A percentile compares a stretch with the other conserved stretches of the same genome.
phyloP scores from a whole-genome alignment of 2,329 filamentous ascomycete species.

The Moelleriella libera region DNA sequence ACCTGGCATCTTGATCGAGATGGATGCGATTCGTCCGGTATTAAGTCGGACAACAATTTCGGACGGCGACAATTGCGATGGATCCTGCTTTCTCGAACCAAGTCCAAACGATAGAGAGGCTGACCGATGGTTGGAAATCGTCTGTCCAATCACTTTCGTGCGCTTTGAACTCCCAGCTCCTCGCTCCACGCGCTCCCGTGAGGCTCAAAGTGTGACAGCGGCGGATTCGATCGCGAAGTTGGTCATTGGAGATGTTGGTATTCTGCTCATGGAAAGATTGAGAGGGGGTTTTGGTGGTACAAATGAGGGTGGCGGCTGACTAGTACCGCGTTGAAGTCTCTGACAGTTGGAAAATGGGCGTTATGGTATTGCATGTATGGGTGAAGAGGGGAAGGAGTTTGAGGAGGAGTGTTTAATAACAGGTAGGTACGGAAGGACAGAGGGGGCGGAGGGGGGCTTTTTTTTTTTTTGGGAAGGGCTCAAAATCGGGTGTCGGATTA shows the following conservation, averaged over 20 bases:
- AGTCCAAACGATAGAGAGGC: constrained; percentile 14
- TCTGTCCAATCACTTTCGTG: constrained; percentile 17
- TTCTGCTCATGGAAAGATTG: constrained; percentile 26
- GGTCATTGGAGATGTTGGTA: constrained; percentile 36
- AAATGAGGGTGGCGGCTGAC: constrained; percentile 12
- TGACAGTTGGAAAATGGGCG: constrained; percentile 3
- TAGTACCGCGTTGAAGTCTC: constrained; percentile 10
- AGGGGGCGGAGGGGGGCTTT: constrained; percentile 4
- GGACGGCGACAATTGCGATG: constrained; percentile 3
- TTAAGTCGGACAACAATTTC: background rate
- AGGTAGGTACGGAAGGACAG: constrained; percentile 5
- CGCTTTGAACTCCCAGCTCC: constrained; percentile 25
- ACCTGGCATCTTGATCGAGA: constrained; percentile 49
- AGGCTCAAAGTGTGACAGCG: constrained; percentile 56
- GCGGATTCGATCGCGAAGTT: constrained; percentile 32
- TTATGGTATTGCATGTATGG: background rate
- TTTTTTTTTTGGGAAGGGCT: constrained; percentile 2
- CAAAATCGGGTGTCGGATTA: constrained; percentile 7
- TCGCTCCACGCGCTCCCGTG: constrained; percentile 53
- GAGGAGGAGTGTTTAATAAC: constrained; percentile 8
- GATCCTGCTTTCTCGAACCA: constrained; percentile 8
- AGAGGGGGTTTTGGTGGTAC: constrained; percentile 11
- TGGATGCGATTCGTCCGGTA: background rate
- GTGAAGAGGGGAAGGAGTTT: constrained; percentile 8
- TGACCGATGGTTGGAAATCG: constrained; percentile 48